Evolutionary conservation across 768 basidiomycete genomes (phyloP), one percentile per base, ranked within the genome.

Genomic region (Amanita inopinata): DNA sequence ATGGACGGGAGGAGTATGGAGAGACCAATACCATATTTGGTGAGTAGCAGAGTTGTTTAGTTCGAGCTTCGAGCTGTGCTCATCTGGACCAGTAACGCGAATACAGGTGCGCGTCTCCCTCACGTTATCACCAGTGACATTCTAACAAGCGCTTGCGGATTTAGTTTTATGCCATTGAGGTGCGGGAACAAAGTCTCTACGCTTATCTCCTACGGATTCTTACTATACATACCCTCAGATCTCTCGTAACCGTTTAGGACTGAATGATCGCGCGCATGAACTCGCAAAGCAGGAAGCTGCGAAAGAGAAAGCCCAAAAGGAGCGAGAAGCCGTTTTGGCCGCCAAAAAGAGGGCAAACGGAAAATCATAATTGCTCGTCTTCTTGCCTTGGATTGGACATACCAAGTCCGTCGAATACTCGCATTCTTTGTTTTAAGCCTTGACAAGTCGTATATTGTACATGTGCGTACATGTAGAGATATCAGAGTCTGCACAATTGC

Each of bases 1-100:
- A 96, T 54, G 73, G 83, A 27, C 67, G 65, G 36, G 70, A 76
- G 43, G 90, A 93, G 57, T 99, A 98, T 60, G 78, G 75, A 8
- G 85, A 98, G 68, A 74, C 69, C 23, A 99, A 98, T 65, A 87
- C 91, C 4, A 94, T 97, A 49, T 92, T 99, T 56, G 93, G 92
- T 86, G 56, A 14, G 74, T 57, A 28, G 33, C 40, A 22, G 12
- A 6, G 32, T 10, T 6, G 35, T 33, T 34, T 46, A 46, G 17
- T 7, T 32, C n/a, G n/a, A 14, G 17, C 20, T 15, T 17, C 9
- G 7, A 41, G 8, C 0, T 27, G 7, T 54, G 18, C 33, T 45
- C 23, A 33, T 39, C 20, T 33, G 35, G 39, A 25, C 30, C 44
- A 33, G 45, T 46, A 9, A 46, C 45, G 10, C 27, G 45, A 12